These are phyloP conservation scores for Hyphodiscus sp. DNA, from an alignment of 2,329 filamentous ascomycete genomes.

Conservation along the genomic window DNA sequence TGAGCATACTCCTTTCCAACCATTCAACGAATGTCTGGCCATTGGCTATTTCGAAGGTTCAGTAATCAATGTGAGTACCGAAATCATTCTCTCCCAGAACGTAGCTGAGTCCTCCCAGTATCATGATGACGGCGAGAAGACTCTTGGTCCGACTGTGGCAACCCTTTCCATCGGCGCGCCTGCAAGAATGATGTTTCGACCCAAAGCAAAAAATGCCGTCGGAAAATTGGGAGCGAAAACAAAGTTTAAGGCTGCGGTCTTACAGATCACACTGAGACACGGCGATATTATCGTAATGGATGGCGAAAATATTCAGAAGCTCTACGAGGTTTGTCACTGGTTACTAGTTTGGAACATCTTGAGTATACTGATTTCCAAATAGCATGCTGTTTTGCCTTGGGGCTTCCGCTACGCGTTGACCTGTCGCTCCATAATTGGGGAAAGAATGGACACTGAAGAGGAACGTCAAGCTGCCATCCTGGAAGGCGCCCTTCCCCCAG, in stretches of 20 bases:
- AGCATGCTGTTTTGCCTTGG: slow-evolving; percentile 46
- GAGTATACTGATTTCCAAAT: slow-evolving; percentile 15
- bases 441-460: slow-evolving; percentile 31
- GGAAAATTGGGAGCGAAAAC: neutral
- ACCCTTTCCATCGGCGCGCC: slow-evolving; percentile 47
- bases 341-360: too few species aligned
- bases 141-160: slow-evolving; percentile 55
- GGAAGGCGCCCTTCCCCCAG: slow-evolving; percentile 32
- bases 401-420: slow-evolving; percentile 53
- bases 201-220: neutral
- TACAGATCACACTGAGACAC: slow-evolving; percentile 45
- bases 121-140: slow-evolving; percentile 60
- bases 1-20: slow-evolving; percentile 21
- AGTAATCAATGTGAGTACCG: slow-evolving; percentile 44
- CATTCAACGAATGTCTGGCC: slow-evolving; percentile 59
- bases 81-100: neutral
- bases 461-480: slow-evolving; percentile 24
- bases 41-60: slow-evolving; percentile 57
- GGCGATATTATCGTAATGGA: slow-evolving; percentile 62
- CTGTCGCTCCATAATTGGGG: slow-evolving; percentile 43
- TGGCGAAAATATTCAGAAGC: slow-evolving; percentile 49
- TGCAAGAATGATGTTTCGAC: neutral
- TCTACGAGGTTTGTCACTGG: slow-evolving; percentile 43
- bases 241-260: slow-evolving; percentile 21
- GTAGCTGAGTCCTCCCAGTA: slow-evolving; percentile 35